Evolutionary conservation across 768 basidiomycete genomes (phyloP), one percentile per base, ranked within the genome.

Genomic region (Suillus placidus): DNA sequence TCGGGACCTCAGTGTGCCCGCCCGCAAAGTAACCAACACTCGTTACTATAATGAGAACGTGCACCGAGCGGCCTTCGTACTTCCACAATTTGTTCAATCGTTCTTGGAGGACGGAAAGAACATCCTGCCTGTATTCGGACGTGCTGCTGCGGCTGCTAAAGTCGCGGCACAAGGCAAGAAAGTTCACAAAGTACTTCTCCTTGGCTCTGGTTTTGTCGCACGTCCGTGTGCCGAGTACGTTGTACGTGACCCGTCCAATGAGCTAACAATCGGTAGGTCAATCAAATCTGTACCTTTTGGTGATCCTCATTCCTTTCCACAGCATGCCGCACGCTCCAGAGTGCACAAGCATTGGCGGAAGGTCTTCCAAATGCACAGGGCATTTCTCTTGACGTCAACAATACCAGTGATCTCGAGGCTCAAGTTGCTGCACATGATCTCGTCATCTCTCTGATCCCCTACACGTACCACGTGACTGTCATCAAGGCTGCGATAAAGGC

Each of bases 181-280:
- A 77, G 66, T 64, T 1, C 72, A 70, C 30, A 90, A 86, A 75
- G 82, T 99, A 23, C 87, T 99, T 51, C 84, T 99, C 40, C 88
- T 99, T 62, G 97, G 97, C 56, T 93, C 92, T 67, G 97, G 97
- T 54, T 97, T 93, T 72, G 97, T 99, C 67, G 95, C 97, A 1
- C 87, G 90, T 20, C 97, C 97, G n/a, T 94, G 93, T 65, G 97
- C 95, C 6, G 95, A 98, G 77, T 99, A 97, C 77, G 83, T 99
- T 71, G 87, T 88, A 62, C 89, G 93, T 45, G 83, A 90, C 73
- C 88, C 92, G 56, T 84, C 84, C 66, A 96, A 98, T 79, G 78
- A 86, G 61, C 84, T 99, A 72, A 95, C 93, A 42, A 87, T 99
- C 64, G 95, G 93, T 90, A 65, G 52, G 86, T 77, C 58, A 32